Evolutionary conservation across 2,329 filamentous ascomycete genomes (phyloP), one percentile per base, ranked within the genome.

Genomic region (Pseudogymnoascus sp.): DNA sequence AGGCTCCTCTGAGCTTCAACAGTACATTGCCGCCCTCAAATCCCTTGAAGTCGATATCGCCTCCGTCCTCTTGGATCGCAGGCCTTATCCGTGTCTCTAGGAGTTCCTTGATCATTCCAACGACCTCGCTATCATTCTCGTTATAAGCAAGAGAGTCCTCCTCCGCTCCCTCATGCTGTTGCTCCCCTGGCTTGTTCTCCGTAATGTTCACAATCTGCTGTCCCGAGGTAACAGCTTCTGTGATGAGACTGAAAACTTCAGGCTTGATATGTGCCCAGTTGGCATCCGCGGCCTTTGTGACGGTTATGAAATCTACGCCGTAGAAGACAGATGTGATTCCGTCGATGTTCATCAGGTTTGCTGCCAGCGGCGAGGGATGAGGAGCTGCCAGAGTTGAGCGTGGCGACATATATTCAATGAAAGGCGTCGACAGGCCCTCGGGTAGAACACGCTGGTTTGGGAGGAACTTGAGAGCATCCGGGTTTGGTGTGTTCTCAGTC

Each of bases 81-180:
- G 94, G 94, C 43, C 94, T 83, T 70, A 99, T 96, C 64, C 94
- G 82, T 25, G 94, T 99, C 75, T 99, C 94, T 35, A 99, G 80
- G 32, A 99, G 78, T 76, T 99, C 94, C 78, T 97, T 96, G 76
- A 99, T 97, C 94, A 97, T 97, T 62, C 91, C 89, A 7, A 99
- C 88, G 9, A 97, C 90, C 75, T 99, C 94, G 66, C 87, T 88
- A 72, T 99, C 94, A 64, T 95, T 87, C 71, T 96, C 91, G 68
- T 93, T 86, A 73, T 93, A 96, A 20, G 84, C 84, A 59, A 96
- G 78, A 63, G 84, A 89, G 69, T 96, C 91, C 64, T 83, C 82
- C 64, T 77, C 75, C 12, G 68, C 73, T 58, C 74, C 74, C 62
- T 76, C 75, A 69, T 82, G 76, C 28, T 77, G 75, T 62, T 68